Evolutionary conservation across 1,139 yeast species (phyloP), one percentile per base, ranked within the genome.

Genomic region (Magnusiomyces ingens): DNA sequence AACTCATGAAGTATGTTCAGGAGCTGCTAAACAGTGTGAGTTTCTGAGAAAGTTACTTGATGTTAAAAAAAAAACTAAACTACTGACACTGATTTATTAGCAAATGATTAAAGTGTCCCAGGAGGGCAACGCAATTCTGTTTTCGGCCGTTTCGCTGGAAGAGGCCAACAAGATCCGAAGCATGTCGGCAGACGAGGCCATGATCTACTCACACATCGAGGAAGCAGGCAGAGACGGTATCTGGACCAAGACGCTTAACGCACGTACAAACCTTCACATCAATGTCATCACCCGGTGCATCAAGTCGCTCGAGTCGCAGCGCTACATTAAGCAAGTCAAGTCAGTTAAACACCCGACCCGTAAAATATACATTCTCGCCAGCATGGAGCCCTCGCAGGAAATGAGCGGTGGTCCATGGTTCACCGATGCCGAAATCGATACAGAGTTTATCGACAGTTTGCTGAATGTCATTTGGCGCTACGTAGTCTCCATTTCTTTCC

Each of bases 331-430:
- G 67, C 80, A 89, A 55, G 90, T 93, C 66, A 93, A 93, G 68
- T 82, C 90, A 15, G 99, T 94, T 26, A 93, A 90, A 67, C 86
- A 82, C 67, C 98, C 98, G n/a, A 93, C 98, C 2, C 78, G 99
- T 61, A 94, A 93, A 68, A 93, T 93, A 45, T 94, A 90, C 71
- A 93, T 93, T 98, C 76, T 94, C 57, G 91, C 90, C 67, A 85
- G 89, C 64, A 72, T 94, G 61, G 96, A 89, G 67, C 99, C 99
- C 8, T 85, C 95, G 3, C 82, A 88, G 40, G 98, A 91, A 62
- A 94, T 93, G 45, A 93, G 99, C 0, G 99, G 99, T 58, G 99
- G 99, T 1, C 99, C 99, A 2, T 93, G 99, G 99, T 94, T 91
- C 68, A 90, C 98, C 0, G 99, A 94, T 67, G 82, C 91, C 37